Conservation (phyloP, 2,329 filamentous ascomycete genomes). For the Thielaviopsis euricoi region DNA sequence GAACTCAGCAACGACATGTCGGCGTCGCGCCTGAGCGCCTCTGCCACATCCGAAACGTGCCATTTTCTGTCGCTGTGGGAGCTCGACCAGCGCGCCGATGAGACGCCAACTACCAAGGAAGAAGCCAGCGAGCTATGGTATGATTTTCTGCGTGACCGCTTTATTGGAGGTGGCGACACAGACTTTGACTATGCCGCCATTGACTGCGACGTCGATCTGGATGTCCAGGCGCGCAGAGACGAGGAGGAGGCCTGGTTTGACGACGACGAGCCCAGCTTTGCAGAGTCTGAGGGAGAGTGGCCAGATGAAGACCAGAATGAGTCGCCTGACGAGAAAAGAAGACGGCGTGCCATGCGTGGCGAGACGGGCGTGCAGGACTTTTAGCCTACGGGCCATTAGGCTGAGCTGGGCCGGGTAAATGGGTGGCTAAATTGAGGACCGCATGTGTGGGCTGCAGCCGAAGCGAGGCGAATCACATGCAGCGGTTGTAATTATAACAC, state of each 20-base stretch:
- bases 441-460: no score
- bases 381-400: conserved; percentile 21
- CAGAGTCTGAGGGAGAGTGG: conserved; percentile 13
- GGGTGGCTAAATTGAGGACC: neutral
- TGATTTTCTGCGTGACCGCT: conserved; percentile 55
- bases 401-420: neutral
- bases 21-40: neutral
- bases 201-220: conserved; percentile 56
- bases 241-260: conserved; percentile 66
- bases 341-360: conserved; percentile 22
- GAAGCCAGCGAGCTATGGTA: conserved; percentile 55
- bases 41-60: neutral
- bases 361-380: conserved; percentile 62
- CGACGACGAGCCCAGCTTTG: conserved; percentile 56
- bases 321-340: conserved; percentile 23
- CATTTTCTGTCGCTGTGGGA: neutral
- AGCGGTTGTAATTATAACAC: no score
- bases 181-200: conserved; percentile 64
- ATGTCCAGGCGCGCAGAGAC: conserved; percentile 37
- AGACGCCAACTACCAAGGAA: conserved; percentile 25
- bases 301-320: neutral
- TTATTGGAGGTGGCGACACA: conserved; percentile 55
- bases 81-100: neutral
- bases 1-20: conserved; percentile 9
- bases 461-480: no score